phyloP scores from a whole-genome alignment of 441 rosid genomes.

The Syzygium malaccense region DNA sequence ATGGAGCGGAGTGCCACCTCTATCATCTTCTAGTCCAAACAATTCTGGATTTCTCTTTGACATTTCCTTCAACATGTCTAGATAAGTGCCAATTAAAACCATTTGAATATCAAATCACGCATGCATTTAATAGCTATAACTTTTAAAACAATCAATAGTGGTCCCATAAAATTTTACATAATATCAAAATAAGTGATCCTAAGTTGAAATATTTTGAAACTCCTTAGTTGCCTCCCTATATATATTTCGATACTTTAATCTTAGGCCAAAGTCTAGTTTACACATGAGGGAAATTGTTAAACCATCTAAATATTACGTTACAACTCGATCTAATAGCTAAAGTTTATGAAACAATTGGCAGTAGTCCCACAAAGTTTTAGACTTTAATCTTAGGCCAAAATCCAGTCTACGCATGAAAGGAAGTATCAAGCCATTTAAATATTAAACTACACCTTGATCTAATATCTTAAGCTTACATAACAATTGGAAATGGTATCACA shows the following conservation, averaged over 20 bases:
- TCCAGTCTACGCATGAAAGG: background rate
- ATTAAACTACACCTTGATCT: background rate
- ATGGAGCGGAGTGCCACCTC: background rate
- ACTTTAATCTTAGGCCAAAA: background rate
- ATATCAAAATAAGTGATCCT: background rate
- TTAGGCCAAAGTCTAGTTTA: background rate
- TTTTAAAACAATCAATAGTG: too few species aligned
- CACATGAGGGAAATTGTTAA: background rate
- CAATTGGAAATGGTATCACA: background rate
- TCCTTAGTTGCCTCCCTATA: background rate
- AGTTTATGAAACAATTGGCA: too few species aligned
- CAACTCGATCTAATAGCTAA: too few species aligned
- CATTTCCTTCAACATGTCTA: background rate
- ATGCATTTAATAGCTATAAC: background rate
- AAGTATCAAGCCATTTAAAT: background rate
- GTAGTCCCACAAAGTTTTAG: background rate
- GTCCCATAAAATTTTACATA: too few species aligned
- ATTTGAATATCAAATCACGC: background rate
- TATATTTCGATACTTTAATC: too few species aligned
- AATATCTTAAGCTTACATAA: too few species aligned
- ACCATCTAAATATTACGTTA: too few species aligned
- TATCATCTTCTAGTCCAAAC: background rate
- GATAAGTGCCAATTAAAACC: background rate
- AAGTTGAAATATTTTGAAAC: too few species aligned
- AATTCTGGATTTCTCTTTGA: background rate